Evolutionary conservation across 192 early-diverging fungal genomes (phyloP).

Genomic region (Gaertneriomyces semiglobifer): DNA sequence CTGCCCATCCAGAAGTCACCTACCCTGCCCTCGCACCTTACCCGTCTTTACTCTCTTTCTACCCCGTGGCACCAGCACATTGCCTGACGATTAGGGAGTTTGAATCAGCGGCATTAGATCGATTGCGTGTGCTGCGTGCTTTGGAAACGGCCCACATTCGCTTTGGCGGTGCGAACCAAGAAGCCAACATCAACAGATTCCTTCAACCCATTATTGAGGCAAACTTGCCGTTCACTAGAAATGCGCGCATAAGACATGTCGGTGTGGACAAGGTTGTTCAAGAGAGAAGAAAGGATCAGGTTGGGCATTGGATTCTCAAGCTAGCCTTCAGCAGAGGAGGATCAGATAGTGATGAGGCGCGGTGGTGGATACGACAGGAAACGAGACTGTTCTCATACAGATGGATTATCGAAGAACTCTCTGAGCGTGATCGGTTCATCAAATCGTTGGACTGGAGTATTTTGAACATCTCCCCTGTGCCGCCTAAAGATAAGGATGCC

Average conservation of each 20-base stretch:
- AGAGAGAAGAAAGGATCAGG: slow-evolving; percentile 45
- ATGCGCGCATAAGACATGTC: slow-evolving; percentile 13
- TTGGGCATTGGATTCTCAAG: slow-evolving; percentile 47
- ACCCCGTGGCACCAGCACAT: slow-evolving; percentile 56
- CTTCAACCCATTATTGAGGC: slow-evolving; percentile 17
- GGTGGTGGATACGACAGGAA: slow-evolving; percentile 48
- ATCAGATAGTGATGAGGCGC: slow-evolving; percentile 36
- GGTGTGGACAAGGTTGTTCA: slow-evolving; percentile 15
- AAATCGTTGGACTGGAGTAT: slow-evolving; percentile 35
- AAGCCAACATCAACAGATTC: slow-evolving; percentile 11
- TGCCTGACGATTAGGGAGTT: slow-evolving; percentile 72
- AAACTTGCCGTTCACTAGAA: slow-evolving; percentile 29
- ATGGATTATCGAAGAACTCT: slow-evolving; percentile 46
- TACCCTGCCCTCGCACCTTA: slow-evolving; percentile 24
- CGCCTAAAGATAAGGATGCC: slow-evolving; percentile 8
- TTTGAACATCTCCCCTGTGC: slow-evolving; percentile 20
- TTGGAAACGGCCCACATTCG: slow-evolving; percentile 80
- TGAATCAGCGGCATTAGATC: slow-evolving; percentile 69
- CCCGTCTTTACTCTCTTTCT: slow-evolving; percentile 66
- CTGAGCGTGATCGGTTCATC: slow-evolving; percentile 52
- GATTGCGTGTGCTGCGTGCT: slow-evolving; percentile 72
- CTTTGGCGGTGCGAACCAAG: slow-evolving; percentile 22
- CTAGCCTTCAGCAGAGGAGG: slow-evolving; percentile 43
- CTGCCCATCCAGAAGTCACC: neutral
- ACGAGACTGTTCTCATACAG: slow-evolving; percentile 44